Evolutionary conservation across 352 stramenopile genomes (phyloP), one percentile per base, ranked within the genome.

Genomic region (Aphanomyces stellatus): DNA sequence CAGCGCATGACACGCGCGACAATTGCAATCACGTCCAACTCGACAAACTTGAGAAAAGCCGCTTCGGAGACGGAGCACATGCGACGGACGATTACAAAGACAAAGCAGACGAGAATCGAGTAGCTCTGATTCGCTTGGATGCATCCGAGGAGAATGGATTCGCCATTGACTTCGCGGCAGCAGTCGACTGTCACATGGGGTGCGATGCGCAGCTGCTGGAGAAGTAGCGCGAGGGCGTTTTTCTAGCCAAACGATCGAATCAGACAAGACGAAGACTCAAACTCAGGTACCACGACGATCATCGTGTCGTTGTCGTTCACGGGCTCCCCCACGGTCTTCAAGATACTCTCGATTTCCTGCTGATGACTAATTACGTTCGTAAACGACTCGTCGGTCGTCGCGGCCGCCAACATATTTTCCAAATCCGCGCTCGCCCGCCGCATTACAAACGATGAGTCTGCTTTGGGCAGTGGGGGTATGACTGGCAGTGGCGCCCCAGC

Each of bases 81-180:
- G 17, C 85, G 75, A 0, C 85, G 79, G 27, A 91, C 57, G 10
- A 93, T 73, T 15, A 93, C 82, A 27, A 88, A 91, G 0, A 76
- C 78, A 57, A 91, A 93, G 59, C 82, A 93, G 67, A 91, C 82
- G 30, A 93, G 86, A 15, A 91, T 82, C 0, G 85, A 82, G 64
- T 93, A 81, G 1, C 71, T 48, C 33, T 78, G 70, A 69, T 93
- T 82, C 51, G 71, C 73, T 28, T 75, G 76, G 24, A 93, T 76
- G n/a, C 81, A 71, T 0, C 76, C 71, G 19, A 93, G 64, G 25
- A 93, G 53, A 24, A 87, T 63, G 4, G 43, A 65, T 62, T 90
- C 81, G 13, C 85, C 82, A 33, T 51, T 43, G 24, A 59, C 65
- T 13, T 76, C 62, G 65, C 87, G 77, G 35, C 91, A 67, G 22